Evolutionary conservation across 345 rosid genomes (phyloP), one percentile per base, ranked within the genome.

Genomic region (Brassica carinata): DNA sequence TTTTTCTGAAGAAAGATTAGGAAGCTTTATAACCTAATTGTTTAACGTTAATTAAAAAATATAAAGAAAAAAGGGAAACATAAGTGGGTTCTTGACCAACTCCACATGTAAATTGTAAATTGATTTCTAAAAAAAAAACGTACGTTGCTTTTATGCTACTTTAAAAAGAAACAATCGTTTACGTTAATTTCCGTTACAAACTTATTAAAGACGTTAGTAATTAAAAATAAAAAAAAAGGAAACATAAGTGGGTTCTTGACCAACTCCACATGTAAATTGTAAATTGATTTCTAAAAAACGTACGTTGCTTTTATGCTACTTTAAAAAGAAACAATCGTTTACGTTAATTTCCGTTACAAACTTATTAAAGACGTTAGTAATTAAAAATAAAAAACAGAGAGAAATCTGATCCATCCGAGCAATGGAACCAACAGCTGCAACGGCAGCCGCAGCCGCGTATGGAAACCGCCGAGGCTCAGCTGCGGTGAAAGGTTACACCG

Each of bases 61-160:
- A 10, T 43, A 53, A n/a, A 53, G 58, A 53, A 45, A 51, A 51
- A 14, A 5, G 17, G 5, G 17, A 51, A 53, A 53, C 19, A 6
- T 53, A 48, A 48, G 55, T 48, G 55, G 76, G 73, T 33, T 48
- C 72, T 75, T 64, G 72, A 75, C 72, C 61, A 80, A 75, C 79
- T 63, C 79, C 38, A 18, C 68, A 64, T 75, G 36, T 70, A 48
- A 69, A 75, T 30, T 33, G 34, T 67, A 72, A n/a, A 53, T 5
- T 53, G 18, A 53, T 53, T 1, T 14, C 57, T 7, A 0, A n/a
- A 14, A n/a, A n/a, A n/a, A n/a, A 53, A 15, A 1, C 59, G 55
- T 48, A n/a, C 19, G 58, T n/a, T n/a, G 19, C 23, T 55, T 55
- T 55, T 15, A 17, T 55, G 2, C 15, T 53, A 5, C 7, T 55